Evolutionary conservation across 2,329 filamentous ascomycete genomes (phyloP), one percentile per base, ranked within the genome.

Genomic region (Ophiocordyceps camponoti-rufipedis): DNA sequence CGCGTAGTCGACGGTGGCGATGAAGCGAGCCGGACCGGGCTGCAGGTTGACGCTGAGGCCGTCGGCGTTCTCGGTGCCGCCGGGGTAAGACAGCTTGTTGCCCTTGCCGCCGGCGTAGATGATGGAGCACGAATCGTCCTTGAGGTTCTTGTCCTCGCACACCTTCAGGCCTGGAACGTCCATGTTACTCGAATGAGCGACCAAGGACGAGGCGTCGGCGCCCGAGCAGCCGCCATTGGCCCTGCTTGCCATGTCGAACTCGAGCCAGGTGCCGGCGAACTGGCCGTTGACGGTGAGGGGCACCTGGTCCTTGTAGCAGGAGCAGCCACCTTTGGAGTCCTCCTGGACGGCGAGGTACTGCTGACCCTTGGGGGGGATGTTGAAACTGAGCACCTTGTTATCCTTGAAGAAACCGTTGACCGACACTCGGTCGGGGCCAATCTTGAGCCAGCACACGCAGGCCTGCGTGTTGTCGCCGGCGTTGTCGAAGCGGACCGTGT

Each of bases 401-500:
- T 62, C 56, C 47, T 61, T 60, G 60, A 66, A 73, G 62, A 69
- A 69, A 51, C 71, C 71, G 54, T 70, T 62, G 55, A 72, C 62
- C 8, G 6, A 7, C 33, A 48, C 47, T 38, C 62, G 60, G 42
- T 62, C 52, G 13, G 59, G 54, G 41, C 70, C 70, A 45, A 72
- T 71, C 68, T 74, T 74, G 67, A 71, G 69, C 62, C 59, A 71
- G 62, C 64, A 67, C 33, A 54, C 53, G 54, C 71, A 72, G 41
- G 56, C 39, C 48, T 59, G 54, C 46, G 62, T 59, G 41, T 54
- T 44, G 49, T 46, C 55, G 44, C 58, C 56, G 44, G 60, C 62
- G 54, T 64, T 62, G 45, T 55, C 56, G 55, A 71, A 68, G 50
- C 58, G 58, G 48, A 61, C 49, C 18, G 59, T 58, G 62, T 72